Evolutionary conservation across 192 early-diverging fungal genomes (phyloP), one percentile per base, ranked within the genome.

Genomic region (Pilobolus umbonatus): DNA sequence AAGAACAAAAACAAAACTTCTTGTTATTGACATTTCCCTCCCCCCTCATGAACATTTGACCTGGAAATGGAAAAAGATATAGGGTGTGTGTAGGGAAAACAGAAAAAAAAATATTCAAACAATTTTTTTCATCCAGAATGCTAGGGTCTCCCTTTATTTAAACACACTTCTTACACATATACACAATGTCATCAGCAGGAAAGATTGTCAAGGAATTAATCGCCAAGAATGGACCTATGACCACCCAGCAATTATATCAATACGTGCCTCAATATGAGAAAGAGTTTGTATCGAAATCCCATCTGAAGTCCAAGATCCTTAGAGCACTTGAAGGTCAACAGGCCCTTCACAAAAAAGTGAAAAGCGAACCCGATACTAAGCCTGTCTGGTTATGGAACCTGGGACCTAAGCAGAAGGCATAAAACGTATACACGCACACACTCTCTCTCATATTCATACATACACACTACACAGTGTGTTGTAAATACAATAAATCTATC

Each of bases 191-290:
- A 42, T 51, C 64, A 10, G 64, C 34, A 19, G 64, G 56, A 31
- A 58, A 58, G 39, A 44, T 65, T 24, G 17, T 65, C 22, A 55
- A 65, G 31, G 47, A 58, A 1, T 43, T 65, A 14, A 7, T 65
- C 36, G 49, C 64, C 17, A 57, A 57, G 39, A 38, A 59, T 22
- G 64, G 64, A 15, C 64, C 64, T 10, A 57, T 65, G 64, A 53
- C 64, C 15, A 65, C 64, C 22, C 45, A 59, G 6, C 9, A 15
- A 2, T 52, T 65, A 6, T 32, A 17, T 11, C n/a, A 7, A 22
- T 35, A 3, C 35, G 45, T 65, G 14, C 55, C 56, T 25, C 22
- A 15, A 2, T 58, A 65, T 12, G 10, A 51, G 35, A 32, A 31
- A 31, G 22, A 58, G 26, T 39, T 65, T 7, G 21, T 65, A 12